Base-by-base conservation (phyloP, 768 basidiomycete genomes). In the Nidularia sp. region DNA sequence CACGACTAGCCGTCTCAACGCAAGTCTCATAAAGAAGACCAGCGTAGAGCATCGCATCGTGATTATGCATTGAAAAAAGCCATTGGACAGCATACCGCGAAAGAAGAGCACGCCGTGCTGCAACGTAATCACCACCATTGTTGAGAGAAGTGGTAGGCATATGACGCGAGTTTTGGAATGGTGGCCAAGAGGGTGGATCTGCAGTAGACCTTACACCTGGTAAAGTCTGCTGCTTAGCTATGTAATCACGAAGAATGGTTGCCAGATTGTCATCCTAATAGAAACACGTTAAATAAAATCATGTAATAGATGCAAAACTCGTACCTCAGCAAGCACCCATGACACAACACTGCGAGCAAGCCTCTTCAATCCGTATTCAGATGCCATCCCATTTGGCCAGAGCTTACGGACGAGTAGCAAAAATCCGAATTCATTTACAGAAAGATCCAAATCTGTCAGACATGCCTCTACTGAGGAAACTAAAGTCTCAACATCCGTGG, bases 321-420 rank as follows among this genome's bases (percentile, higher is more conserved):
- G 70, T 52, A 88, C 90, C 75, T 92, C 88, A 3, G 80, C 75
- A 48, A 90, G 66, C 41, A 92, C 81, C 91, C 91, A 93, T 13
- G 67, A 68, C 5, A 91, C 55, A 1, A 90, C 70, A 13, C 72
- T 71, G 48, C 75, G 73, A 6, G 82, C 74, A 31, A 93, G 70
- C 45, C 89, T 72, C 49, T 76, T 78, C 47, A 86, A 64, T 1
- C 83, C 84, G 63, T 90, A 90, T 34, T 85, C 81, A 10, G 90
- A 86, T 41, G 82, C 76, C 65, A 90, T 73, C 12, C 84, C 78
- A 55, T 81, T 86, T 0, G 90, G 90, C 84, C 85, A 90, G 55
- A 89, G 80, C 58, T 83, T 77, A 50, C 83, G 76, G 4, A 73
- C 70, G n/a, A 93, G 70, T 12, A 92, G 69, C 6, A 90, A 65